Conservation (phyloP, 768 basidiomycete genomes). For the Leccinum arenicola region DNA sequence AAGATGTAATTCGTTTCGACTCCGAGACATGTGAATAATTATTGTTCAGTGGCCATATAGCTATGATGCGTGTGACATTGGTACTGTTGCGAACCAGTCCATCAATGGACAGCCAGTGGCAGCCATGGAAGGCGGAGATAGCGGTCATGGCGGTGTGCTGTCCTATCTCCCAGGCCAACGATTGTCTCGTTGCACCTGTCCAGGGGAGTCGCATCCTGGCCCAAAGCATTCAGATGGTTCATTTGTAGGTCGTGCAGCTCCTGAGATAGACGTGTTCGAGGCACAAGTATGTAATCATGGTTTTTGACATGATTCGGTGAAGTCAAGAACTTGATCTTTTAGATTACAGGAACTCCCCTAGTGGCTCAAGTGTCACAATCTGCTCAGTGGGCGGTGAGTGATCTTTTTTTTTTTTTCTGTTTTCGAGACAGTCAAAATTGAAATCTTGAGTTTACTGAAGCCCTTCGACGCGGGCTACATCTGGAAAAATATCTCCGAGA, state of each 20-base stretch:
- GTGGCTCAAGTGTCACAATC: constrained; percentile 74
- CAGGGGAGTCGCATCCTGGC: constrained; percentile 80
- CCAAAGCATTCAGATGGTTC: constrained; percentile 71
- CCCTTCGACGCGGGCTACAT: constrained; percentile 75
- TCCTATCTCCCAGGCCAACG: constrained; percentile 81
- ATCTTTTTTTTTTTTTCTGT: constrained; percentile 1
- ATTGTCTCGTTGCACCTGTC: constrained; percentile 84
- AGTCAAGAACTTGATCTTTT: constrained; percentile 21
- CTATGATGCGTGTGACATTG: constrained; percentile 78
- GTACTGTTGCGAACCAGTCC: constrained; percentile 81
- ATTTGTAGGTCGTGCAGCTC: constrained; percentile 79
- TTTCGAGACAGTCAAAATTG: neutral
- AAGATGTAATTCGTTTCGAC: constrained; percentile 9
- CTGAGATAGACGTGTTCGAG: constrained; percentile 91
- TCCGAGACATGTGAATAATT: neutral
- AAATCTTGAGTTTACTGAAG: constrained; percentile 29
- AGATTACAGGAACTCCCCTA: constrained; percentile 48
- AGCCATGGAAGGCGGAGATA: constrained; percentile 40
- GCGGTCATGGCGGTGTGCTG: constrained; percentile 41
- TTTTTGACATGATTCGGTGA: constrained; percentile 7
- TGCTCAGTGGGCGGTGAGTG: constrained; percentile 75
- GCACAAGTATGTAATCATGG: constrained; percentile 47
- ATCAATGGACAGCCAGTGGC: constrained; percentile 63
- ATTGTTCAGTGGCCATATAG: constrained; percentile 58
- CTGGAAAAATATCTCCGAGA: constrained; percentile 61